Evolutionary conservation across 768 basidiomycete species (phyloP), one percentile per base, ranked within the genome.

Genomic region (Leccinum barrowsii): DNA sequence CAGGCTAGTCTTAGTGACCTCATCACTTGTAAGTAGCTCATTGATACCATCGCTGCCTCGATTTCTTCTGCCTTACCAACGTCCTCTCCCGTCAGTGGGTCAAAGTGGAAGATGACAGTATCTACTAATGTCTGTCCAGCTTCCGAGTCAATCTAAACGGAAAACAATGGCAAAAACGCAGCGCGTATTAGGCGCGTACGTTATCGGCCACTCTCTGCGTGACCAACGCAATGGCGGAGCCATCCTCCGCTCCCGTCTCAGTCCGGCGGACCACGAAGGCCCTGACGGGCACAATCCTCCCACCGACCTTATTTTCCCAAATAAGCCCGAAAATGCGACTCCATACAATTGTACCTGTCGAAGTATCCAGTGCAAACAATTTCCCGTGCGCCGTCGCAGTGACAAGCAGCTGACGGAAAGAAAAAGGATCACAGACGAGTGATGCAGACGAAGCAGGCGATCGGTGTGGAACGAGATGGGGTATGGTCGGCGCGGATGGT

Each of bases 331-430:
- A 77, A 2, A 90, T 76, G 8, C 85, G 83, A 62, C 82, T 87
- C 94, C 94, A 98, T 2, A 96, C 67, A 30, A 92, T 78, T 2
- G 80, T 76, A 0, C 94, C 94, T 46, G 78, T 89, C 8, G 84
- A 82, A 1, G 90, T 88, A 64, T 97, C 93, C 46, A 98, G 73
- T 0, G 86, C 94, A 65, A 85, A 93, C 0, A 94, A 63, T 65
- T 91, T 93, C 2, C 93, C 92, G 28, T 81, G 77, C 1, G 76
- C 63, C 3, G 90, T 92, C 0, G 85, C 89, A 7, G 77, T 80
- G 4, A 96, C 82, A 48, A 95, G 82, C 28, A 97, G 72, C 68
- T 97, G 92, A 37, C 88, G 80, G 74, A 96, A 92, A 0, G 93
- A 94, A 68, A 95, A 96, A 0, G 85, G 73, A 66, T 95, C 93